Evolutionary conservation across 2,329 filamentous ascomycete species (phyloP).

Genomic region (Dactylonectria macrodidyma): DNA sequence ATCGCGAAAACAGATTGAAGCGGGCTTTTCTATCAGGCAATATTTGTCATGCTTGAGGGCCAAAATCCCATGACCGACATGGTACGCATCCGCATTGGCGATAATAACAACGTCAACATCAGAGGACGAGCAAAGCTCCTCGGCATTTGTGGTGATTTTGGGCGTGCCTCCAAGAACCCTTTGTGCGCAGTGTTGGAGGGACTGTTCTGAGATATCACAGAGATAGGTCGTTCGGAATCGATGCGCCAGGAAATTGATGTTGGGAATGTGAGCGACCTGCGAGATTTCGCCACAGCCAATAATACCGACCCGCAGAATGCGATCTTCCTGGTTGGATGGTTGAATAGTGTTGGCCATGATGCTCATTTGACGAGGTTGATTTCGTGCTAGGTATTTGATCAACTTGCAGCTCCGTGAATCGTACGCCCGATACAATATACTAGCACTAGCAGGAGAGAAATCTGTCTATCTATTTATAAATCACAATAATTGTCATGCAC

Average conservation of each 20-base stretch:
- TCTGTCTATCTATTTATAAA: background rate
- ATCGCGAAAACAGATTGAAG: slow-evolving; percentile 64
- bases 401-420: background rate
- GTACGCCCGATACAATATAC: background rate
- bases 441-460: background rate
- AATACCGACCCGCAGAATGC: slow-evolving; percentile 9
- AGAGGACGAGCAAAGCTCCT: slow-evolving; percentile 58
- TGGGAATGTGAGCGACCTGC: slow-evolving; percentile 69
- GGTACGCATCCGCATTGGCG: slow-evolving; percentile 67
- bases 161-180: slow-evolving; percentile 41
- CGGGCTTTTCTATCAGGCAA: slow-evolving; percentile 72
- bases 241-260: slow-evolving; percentile 59
- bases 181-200: slow-evolving; percentile 45
- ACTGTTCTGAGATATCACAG: slow-evolving; percentile 63
- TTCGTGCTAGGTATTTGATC: background rate
- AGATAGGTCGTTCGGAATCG: slow-evolving; percentile 64
- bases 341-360: background rate
- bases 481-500: background rate
- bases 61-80: slow-evolving; percentile 65
- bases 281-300: slow-evolving; percentile 32
- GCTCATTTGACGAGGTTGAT: background rate
- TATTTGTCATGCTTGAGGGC: slow-evolving; percentile 69
- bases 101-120: slow-evolving; percentile 70
- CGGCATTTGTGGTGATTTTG: slow-evolving; percentile 54
- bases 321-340: background rate